A percentile compares a stretch with the other conserved stretches of the same genome.
phyloP scores from a whole-genome alignment of 2,329 filamentous ascomycete species.

The Claviceps africana region DNA sequence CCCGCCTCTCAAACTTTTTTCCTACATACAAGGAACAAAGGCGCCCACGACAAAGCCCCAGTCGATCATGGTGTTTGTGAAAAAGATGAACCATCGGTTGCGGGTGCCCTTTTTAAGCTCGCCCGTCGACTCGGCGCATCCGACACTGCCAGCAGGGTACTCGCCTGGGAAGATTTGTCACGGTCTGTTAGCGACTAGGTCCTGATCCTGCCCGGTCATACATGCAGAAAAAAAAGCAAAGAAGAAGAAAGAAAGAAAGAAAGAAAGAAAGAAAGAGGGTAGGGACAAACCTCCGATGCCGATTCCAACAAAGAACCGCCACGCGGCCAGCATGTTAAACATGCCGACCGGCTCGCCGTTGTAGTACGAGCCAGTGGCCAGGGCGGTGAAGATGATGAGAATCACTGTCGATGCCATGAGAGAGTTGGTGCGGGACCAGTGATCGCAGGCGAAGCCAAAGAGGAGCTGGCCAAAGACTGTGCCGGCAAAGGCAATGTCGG shows the following conservation, averaged over 20 bases:
- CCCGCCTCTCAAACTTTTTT: too few species aligned
- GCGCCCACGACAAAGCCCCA: constrained; percentile 69
- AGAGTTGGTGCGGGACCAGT: constrained; percentile 72
- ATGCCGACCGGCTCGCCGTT: constrained; percentile 55
- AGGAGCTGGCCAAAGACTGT: constrained; percentile 70
- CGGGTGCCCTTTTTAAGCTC: constrained; percentile 67
- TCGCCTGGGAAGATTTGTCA: constrained; percentile 40
- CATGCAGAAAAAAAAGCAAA: too few species aligned
- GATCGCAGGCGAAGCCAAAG: constrained; percentile 71
- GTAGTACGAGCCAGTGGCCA: constrained; percentile 65
- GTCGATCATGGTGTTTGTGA: constrained; percentile 81
- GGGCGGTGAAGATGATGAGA: constrained; percentile 69
- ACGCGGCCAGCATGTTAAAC: constrained; percentile 63
- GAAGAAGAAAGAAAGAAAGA: constrained; percentile 45
- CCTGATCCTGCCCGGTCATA: too few species aligned
- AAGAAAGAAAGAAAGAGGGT: too few species aligned
- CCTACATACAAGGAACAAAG: constrained; percentile 51
- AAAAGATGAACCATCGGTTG: constrained; percentile 86
- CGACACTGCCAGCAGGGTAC: constrained; percentile 73
- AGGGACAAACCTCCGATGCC: constrained; percentile 53
- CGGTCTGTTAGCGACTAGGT: too few species aligned
- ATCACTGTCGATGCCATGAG: constrained; percentile 71
- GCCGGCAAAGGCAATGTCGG: constrained; percentile 73
- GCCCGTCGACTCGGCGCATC: constrained; percentile 61
- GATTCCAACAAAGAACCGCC: constrained; percentile 68